These are phyloP conservation scores for Aaosphaeria pasadenensis DNA, from an alignment of 2,329 filamentous ascomycete genomes.

Conservation along the genomic window DNA sequence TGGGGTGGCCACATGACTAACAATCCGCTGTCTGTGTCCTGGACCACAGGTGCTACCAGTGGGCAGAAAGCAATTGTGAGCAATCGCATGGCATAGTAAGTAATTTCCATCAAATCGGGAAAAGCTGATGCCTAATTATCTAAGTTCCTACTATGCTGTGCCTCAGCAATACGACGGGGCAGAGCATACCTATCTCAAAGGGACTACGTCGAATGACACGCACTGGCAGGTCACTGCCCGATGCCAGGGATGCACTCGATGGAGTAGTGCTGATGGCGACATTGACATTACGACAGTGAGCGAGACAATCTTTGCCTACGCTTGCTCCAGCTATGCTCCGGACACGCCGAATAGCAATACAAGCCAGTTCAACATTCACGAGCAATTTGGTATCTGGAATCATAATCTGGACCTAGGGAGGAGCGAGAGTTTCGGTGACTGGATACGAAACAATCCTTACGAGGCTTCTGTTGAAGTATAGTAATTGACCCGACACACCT, in stretches of 20 bases:
- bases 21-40: constrained; percentile 14
- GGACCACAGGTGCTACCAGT: constrained; percentile 7
- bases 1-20: constrained; percentile 18
- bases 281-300: constrained; percentile 5
- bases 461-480: no score
- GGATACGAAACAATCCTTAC: background rate
- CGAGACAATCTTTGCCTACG: constrained; percentile 8
- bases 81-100: constrained; percentile 15
- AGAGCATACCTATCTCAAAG: constrained; percentile 11
- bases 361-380: constrained; percentile 12
- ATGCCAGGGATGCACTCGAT: constrained; percentile 15
- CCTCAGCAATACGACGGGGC: constrained; percentile 57
- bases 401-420: constrained; percentile 10
- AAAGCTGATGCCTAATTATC: constrained; percentile 57
- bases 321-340: constrained; percentile 10
- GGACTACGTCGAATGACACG: constrained; percentile 6
- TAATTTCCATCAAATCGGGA: background rate
- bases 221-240: constrained; percentile 14
- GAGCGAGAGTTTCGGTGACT: constrained; percentile 9
- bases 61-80: constrained; percentile 9
- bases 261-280: constrained; percentile 10
- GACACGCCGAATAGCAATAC: constrained; percentile 8
- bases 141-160: constrained; percentile 91
- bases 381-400: constrained; percentile 13
- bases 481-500: no score